A percentile compares a stretch with the other conserved stretches of the same genome.
These are phyloP conservation scores for Artomyces pyxidatus DNA, from an alignment of 768 basidiomycete species.

Conservation along the genomic window DNA sequence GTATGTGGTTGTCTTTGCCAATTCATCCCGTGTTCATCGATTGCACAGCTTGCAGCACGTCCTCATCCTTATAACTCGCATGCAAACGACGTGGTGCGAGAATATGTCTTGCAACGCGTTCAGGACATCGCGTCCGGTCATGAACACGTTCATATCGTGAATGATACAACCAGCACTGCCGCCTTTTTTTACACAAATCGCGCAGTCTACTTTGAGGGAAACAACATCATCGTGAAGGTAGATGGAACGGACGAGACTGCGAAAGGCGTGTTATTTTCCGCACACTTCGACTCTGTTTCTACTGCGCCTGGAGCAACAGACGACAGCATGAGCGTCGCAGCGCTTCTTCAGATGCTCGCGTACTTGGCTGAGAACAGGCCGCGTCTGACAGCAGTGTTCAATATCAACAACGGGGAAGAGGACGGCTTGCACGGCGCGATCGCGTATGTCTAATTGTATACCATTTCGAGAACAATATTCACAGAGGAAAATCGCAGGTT, in stretches of 20 bases:
- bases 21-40: background rate
- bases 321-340: conserved; percentile 66
- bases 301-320: conserved; percentile 71
- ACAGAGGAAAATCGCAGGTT: conserved; percentile 34
- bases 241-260: conserved; percentile 38
- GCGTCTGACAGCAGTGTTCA: conserved; percentile 62
- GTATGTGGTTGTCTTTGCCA: conserved; percentile 22
- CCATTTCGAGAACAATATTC: too few relatives aligned
- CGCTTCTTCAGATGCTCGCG: conserved; percentile 56
- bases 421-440: conserved; percentile 69
- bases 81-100: conserved; percentile 60
- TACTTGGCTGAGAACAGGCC: conserved; percentile 35
- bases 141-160: conserved; percentile 40
- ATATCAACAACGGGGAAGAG: conserved; percentile 84
- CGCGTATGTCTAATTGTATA: conserved; percentile 31
- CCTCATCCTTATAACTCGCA: conserved; percentile 79
- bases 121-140: conserved; percentile 34
- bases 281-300: conserved; percentile 78
- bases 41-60: conserved; percentile 51
- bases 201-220: conserved; percentile 53
- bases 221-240: conserved; percentile 59
- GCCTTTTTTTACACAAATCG: conserved; percentile 26
- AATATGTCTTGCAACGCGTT: conserved; percentile 50
- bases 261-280: conserved; percentile 58
- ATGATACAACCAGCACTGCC: conserved; percentile 43